Evolutionary conservation across 148 eudicot species (phyloP).

Genomic region (Heliamphora exappendiculata): DNA sequence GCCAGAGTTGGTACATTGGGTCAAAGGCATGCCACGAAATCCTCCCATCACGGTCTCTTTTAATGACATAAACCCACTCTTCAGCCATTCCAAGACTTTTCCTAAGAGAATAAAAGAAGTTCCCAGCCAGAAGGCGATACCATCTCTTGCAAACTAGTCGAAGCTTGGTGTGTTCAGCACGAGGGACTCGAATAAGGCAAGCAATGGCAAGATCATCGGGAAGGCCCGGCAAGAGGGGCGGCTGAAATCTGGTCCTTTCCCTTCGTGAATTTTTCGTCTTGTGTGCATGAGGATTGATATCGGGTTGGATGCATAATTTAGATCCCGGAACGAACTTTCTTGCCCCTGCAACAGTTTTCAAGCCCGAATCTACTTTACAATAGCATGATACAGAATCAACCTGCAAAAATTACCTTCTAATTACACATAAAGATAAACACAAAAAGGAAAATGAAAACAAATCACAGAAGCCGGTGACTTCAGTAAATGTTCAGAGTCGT

Average conservation of each 20-base stretch:
- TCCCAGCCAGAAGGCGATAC: slow-evolving; percentile 69
- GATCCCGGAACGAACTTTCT: slow-evolving; percentile 75
- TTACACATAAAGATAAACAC: neutral
- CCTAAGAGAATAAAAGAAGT: slow-evolving; percentile 70
- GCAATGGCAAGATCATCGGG: slow-evolving; percentile 90
- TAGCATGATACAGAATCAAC: slow-evolving; percentile 84
- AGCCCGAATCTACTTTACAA: slow-evolving; percentile 74
- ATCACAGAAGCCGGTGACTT: neutral
- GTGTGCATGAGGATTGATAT: slow-evolving; percentile 71
- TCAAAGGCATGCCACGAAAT: slow-evolving; percentile 89
- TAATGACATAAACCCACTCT: slow-evolving; percentile 83
- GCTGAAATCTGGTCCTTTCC: slow-evolving; percentile 53
- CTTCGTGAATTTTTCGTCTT: slow-evolving; percentile 47
- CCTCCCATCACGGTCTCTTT: slow-evolving; percentile 75
- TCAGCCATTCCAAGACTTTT: slow-evolving; percentile 76
- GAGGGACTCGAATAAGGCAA: slow-evolving; percentile 76
- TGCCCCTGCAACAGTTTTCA: slow-evolving; percentile 81
- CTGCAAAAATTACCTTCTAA: slow-evolving; percentile 27
- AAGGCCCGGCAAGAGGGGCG: slow-evolving; percentile 86
- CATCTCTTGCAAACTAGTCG: slow-evolving; percentile 84
- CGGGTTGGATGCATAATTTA: slow-evolving; percentile 80
- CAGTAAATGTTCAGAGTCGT: neutral
- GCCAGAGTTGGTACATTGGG: slow-evolving; percentile 79
- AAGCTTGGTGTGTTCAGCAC: slow-evolving; percentile 69
- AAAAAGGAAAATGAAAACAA: neutral